Base-by-base conservation (phyloP, 75 land plant genomes). In the Picea sitchensis region DNA sequence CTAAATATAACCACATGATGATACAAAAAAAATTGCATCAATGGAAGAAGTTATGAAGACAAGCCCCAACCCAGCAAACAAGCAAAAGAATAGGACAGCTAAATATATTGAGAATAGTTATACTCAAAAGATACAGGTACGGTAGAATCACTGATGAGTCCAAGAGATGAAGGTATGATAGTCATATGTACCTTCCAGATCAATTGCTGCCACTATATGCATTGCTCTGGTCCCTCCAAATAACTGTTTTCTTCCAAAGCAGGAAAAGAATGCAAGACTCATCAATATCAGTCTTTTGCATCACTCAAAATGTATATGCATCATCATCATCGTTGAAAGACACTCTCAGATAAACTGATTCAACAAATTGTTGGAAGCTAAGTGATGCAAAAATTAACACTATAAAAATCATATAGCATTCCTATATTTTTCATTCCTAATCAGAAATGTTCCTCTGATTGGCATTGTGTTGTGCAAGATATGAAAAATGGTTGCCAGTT, bases 241-340 rank as follows among this genome's bases (percentile, higher is more conserved):
- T 44, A 71, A 71, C 73, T 71, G 73, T 71, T 71, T 71, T n/a
- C 73, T 36, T 44, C 73, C 73, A 44, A 71, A n/a, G 9, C 21
- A 44, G 44, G 73, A 71, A n/a, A 38, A 41, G 4, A 71, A 41
- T n/a, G 54, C 54, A 71, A 20, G 21, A 71, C n/a, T 71, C 56
- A 51, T 51, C 56, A 51, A 41, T 44, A 69, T 69, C 14, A 69
- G 47, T 44, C n/a, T 69, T 69, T 69, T 69, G 36, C 9, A 18
- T 71, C 51, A 71, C 36, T 13, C 18, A 67, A 34, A 5, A 67
- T 1, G 15, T 32, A 67, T 15, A 51, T 51, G 56, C 11, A 51
- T 51, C 56, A 9, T 51, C 56, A 51, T 51, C 56, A 34, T 15
- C 18, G 5, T 34, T 67, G 36, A 44, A 41, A 71, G 51, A 41